phyloP scores from a whole-genome alignment of 352 stramenopile species.

The Phytophthora pistaciae region DNA sequence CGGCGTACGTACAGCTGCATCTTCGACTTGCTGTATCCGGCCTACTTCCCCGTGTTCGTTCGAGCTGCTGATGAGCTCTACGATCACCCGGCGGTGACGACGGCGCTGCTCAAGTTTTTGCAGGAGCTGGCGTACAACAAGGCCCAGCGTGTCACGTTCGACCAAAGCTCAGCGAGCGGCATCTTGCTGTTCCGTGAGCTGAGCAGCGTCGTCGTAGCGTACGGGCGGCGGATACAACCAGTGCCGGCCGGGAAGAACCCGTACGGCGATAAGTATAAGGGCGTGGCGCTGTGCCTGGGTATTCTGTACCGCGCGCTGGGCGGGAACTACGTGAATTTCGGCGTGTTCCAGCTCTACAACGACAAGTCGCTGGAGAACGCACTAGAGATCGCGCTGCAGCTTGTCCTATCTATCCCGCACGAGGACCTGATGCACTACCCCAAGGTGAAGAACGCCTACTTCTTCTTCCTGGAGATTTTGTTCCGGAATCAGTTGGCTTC shows the following conservation, averaged over 20 bases:
- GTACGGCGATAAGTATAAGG: conserved; percentile 98
- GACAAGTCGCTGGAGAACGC: conserved; percentile 95
- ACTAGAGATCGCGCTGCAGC: conserved; percentile 95
- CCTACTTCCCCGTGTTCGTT: conserved; percentile 96
- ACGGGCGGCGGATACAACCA: conserved; percentile 91
- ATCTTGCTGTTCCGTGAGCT: conserved; percentile 98
- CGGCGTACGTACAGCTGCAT: conserved; percentile 96
- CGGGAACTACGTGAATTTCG: conserved; percentile 99
- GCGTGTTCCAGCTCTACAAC: conserved; percentile 99
- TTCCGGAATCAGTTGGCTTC: conserved; percentile 98
- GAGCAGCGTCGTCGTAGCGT: conserved; percentile 96
- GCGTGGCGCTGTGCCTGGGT: conserved; percentile 94
- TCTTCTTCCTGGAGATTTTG: conserved; percentile 98
- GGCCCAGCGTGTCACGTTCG: conserved; percentile 98
- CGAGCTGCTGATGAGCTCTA: conserved; percentile 95
- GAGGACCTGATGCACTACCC: conserved; percentile 97
- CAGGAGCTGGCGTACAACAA: conserved; percentile 97
- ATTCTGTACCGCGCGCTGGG: conserved; percentile 89
- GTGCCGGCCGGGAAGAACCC: conserved; percentile 88
- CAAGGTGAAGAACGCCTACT: conserved; percentile 98
- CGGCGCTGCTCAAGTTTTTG: conserved; percentile 97
- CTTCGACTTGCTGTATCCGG: conserved; percentile 98
- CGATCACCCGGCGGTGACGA: conserved; percentile 94
- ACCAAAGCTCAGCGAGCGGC: conserved; percentile 97
- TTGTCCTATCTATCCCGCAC: conserved; percentile 96